Conservation (phyloP, 208 protist genomes). For the Crithidia expoeki region DNA sequence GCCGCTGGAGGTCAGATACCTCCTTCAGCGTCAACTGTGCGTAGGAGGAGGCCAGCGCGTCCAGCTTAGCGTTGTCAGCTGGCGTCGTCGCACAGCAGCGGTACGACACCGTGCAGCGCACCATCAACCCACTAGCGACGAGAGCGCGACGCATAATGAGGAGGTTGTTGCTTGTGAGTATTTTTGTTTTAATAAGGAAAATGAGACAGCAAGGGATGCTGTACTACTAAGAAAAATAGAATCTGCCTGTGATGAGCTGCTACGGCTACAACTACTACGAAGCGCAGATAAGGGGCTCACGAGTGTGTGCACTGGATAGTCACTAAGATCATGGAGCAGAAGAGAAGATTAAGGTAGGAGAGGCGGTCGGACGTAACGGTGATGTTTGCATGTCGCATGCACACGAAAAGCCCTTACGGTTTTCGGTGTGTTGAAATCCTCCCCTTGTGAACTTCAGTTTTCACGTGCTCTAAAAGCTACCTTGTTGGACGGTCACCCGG, state of each 20-base stretch:
- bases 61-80: constrained; percentile 56
- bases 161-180: neutral
- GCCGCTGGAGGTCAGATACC: constrained; percentile 84
- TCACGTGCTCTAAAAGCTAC: no score
- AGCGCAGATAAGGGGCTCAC: neutral
- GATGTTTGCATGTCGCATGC: no score
- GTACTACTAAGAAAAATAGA: constrained; percentile 1
- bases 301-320: no score
- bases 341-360: neutral
- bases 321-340: neutral
- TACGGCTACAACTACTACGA: constrained; percentile 13
- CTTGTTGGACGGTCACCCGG: no score
- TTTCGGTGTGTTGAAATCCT: no score
- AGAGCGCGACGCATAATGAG: constrained; percentile 48
- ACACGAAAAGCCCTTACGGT: no score
- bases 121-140: constrained; percentile 23
- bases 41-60: constrained; percentile 78
- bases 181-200: neutral
- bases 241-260: neutral
- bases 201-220: neutral
- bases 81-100: constrained; percentile 45
- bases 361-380: no score
- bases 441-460: no score
- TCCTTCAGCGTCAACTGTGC: constrained; percentile 89
- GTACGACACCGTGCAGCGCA: constrained; percentile 19